phyloP scores from a whole-genome alignment of 169 alveolate genomes.

The Perkinsus olseni region DNA sequence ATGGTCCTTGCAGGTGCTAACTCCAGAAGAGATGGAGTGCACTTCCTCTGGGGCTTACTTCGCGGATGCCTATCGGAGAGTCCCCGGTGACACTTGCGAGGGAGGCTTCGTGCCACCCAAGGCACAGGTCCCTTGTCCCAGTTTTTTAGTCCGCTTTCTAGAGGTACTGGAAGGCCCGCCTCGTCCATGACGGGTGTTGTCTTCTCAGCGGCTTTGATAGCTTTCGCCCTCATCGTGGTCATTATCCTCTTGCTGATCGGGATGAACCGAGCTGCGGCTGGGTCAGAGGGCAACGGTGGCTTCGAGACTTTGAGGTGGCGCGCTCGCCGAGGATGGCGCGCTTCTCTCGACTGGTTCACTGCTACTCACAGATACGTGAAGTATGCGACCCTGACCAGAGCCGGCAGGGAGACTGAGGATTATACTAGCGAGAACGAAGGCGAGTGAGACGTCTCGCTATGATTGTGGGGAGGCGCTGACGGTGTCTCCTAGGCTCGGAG shows the following conservation, averaged over 20 bases:
- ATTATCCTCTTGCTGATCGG: not conserved
- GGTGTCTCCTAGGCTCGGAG: not conserved
- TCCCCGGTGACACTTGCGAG: constrained; percentile 86
- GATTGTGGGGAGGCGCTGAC: not conserved
- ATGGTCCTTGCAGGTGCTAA: not conserved
- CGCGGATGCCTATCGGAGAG: constrained; percentile 78
- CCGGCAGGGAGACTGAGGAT: not conserved
- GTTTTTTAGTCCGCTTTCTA: constrained; percentile 64
- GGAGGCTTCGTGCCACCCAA: constrained; percentile 80
- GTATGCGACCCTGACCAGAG: not conserved
- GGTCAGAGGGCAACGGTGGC: not conserved
- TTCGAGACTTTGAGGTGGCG: not conserved
- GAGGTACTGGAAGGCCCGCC: constrained; percentile 20
- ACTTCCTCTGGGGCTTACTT: constrained; percentile 54
- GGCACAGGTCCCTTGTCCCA: constrained; percentile 74
- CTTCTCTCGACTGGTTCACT: not conserved
- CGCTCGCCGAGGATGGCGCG: not conserved
- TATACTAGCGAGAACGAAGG: not conserved
- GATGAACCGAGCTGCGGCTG: not conserved
- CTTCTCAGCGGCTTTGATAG: not conserved
- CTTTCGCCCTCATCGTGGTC: not conserved
- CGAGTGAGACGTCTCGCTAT: not conserved
- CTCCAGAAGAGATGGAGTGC: constrained; percentile 36
- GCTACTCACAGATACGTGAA: not conserved
- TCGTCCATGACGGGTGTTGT: not conserved